Evolutionary conservation across 257 asterid genomes (phyloP), one percentile per base, ranked within the genome.

Genomic region (Solanum etuberosum): DNA sequence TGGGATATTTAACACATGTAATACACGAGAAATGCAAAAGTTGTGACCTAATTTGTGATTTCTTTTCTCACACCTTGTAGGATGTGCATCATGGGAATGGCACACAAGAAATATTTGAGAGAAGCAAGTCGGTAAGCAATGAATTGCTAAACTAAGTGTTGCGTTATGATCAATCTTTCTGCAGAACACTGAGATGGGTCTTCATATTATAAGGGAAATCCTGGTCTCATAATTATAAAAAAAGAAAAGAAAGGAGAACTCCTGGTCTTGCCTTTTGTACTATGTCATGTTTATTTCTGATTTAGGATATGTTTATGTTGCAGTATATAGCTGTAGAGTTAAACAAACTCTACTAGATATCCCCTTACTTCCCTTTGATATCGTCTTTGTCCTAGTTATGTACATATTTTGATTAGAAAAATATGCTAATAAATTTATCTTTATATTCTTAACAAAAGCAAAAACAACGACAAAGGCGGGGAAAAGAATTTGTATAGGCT

Each of bases 61-160:
- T 84, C 88, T 88, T 57, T 87, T 48, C 80, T 9, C 71, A 42
- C 90, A 73, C 59, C 87, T 88, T 76, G 85, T 93, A 97, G 99
- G 99, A 97, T 92, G 99, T 97, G 54, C 99, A 97, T 92, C 99
- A 97, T 77, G 99, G 99, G 86, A 97, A 97, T 89, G 99, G 99
- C 85, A 97, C 99, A 78, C 99, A 97, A 91, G 99, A 97, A 93
- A 95, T 97, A 90, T 97, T 96, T 90, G 96, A 97, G 88, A 92
- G 90, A 87, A 93, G 92, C 91, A 95, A 93, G 91, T 96, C 98
- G 90, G 99, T 97, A 83, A 86, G 99, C 87, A n/a, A 32, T 83
- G 63, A 43, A 48, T 42, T 27, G 48, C 61, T 83, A 82, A n/a
- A 61, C 34, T 81, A 63, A 81, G 46, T 48, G 83, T 48, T 31